Evolutionary conservation across 148 eudicot species (phyloP), one percentile per base, ranked within the genome.

Genomic region (Silene uniflora): DNA sequence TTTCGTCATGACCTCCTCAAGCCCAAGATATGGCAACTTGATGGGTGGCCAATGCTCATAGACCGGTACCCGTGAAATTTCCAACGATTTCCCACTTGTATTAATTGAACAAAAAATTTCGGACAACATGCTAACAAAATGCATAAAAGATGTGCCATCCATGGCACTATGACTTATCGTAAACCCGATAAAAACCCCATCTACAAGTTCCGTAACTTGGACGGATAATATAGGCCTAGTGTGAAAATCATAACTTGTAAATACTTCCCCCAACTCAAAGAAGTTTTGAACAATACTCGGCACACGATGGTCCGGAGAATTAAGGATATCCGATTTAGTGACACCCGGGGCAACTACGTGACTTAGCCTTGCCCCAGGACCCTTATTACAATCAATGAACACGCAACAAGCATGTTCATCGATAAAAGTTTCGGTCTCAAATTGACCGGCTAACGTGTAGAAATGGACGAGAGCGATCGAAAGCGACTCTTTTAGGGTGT

Each of bases 341-440:
- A 81, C 8, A 46, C 71, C 81, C 4, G 25, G 42, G n/a, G 80
- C 87, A 3, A 25, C 62, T 1, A 85, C 87, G 62, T 87, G 86
- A n/a, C 84, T 10, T 62, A 90, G 80, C 7, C 76, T 72, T 0
- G 73, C 88, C 3, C 93, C 93, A 35, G 80, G 74, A 52, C 79
- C 85, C 59, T 86, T 83, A 42, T 85, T 83, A 35, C 87, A 86
- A 14, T 67, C 72, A 13, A 79, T 23, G 7, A 25, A 67, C 60
- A 79, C 73, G 16, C 19, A 22, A 18, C 74, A 69, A 22, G 73
- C 16, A 19, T 69, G 46, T 10, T 67, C 27, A 3, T 69, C 54
- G 1, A 5, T 4, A 25, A 39, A 17, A 10, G 58, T 39, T 22
- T 67, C 73, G 22, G 69, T 66, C 0, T 7, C 23, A 17, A 73